A percentile compares a stretch with the other conserved stretches of the same genome.
Conservation (phyloP, 352 stramenopile species). For the Phytophthora brassicae region DNA sequence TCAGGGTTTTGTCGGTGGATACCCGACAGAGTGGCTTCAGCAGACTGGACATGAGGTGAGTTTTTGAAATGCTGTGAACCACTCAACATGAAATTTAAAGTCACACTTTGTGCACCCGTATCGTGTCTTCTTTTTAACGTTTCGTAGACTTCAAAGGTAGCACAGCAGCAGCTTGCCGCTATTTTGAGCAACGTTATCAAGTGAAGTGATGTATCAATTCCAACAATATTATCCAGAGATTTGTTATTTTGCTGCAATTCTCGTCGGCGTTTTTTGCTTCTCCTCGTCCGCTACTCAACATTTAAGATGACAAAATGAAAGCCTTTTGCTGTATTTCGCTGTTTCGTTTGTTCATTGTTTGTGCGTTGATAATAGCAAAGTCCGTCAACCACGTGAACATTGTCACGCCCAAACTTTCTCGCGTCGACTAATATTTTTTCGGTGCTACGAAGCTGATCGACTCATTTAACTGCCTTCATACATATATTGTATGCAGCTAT, state of each 20-base stretch:
- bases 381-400: conserved; percentile 17
- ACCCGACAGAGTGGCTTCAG: conserved; percentile 1
- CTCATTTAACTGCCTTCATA: conserved; percentile 15
- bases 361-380: conserved; percentile 11
- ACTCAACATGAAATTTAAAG: conserved; percentile 14
- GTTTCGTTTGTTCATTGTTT: not conserved
- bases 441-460: conserved; percentile 15
- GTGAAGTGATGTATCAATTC: not conserved
- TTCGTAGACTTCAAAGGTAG: not conserved
- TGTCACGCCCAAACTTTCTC: conserved; percentile 12
- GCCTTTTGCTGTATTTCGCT: not conserved
- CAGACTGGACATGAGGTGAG: conserved; percentile 1
- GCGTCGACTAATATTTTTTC: conserved; percentile 13
- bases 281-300: not conserved
- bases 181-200: not conserved
- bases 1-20: not conserved
- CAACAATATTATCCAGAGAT: not conserved
- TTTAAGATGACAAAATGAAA: conserved; percentile 12
- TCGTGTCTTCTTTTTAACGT: not conserved
- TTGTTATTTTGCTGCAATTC: not conserved
- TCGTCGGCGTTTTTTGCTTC: not conserved
- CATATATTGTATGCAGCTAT: conserved; percentile 10
- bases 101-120: conserved; percentile 7
- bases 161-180: not conserved
- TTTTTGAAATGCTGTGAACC: conserved; percentile 11